A percentile compares a stretch with the other conserved stretches of the same genome.
Evolutionary conservation across 371 early-diverging fungal species (phyloP).

Genomic region (Nematocida ausubeli): DNA sequence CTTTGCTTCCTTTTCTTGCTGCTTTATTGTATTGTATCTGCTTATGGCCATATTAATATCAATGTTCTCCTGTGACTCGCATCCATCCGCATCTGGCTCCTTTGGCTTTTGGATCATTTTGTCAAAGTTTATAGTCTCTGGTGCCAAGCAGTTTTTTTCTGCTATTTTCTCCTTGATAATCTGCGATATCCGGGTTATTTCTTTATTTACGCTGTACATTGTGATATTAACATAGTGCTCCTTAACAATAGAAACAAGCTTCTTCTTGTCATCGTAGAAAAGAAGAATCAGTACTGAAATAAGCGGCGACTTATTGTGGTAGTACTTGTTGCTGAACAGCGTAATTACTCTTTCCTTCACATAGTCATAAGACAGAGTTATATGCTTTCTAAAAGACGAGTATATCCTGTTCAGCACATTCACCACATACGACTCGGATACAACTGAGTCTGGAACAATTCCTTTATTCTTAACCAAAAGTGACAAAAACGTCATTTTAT

Average conservation of each 20-base stretch:
- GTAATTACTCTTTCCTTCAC: not conserved
- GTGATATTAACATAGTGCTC: conserved; percentile 10
- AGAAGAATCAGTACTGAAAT: conserved; percentile 6
- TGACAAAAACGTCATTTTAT: conserved; percentile 26
- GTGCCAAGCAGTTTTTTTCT: not conserved
- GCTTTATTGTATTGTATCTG: not conserved
- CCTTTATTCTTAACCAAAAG: conserved; percentile 13
- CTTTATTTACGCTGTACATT: conserved; percentile 24
- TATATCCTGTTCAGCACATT: conserved; percentile 8
- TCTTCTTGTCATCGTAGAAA: conserved; percentile 10
- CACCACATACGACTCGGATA: not conserved
- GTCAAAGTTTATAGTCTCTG: not conserved
- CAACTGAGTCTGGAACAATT: not conserved
- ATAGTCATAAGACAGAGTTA: not conserved
- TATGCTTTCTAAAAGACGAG: not conserved
- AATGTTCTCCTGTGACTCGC: not conserved
- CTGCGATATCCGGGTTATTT: not conserved
- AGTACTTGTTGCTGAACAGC: conserved; percentile 19
- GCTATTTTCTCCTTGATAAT: not conserved
- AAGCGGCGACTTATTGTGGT: conserved; percentile 45
- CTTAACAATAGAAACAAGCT: not conserved
- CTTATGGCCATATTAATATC: not conserved
- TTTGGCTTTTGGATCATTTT: not conserved
- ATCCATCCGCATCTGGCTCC: not conserved
- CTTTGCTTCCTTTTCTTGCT: not conserved